Base-by-base conservation (phyloP, 176 grass and related monocot species). In the Miscanthus lutarioriparius region DNA sequence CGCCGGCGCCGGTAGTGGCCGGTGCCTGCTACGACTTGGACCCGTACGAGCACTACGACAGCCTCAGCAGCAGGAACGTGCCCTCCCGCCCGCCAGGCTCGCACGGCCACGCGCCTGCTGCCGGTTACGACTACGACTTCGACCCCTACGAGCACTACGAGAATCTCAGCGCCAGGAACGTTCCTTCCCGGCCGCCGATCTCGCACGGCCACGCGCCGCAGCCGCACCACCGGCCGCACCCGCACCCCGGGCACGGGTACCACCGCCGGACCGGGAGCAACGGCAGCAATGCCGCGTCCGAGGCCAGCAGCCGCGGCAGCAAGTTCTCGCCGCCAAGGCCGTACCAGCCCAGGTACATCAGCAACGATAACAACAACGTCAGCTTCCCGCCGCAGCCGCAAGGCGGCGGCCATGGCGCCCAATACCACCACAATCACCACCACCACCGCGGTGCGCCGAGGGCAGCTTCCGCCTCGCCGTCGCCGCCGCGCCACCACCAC, bases 1-100 rank as follows among this genome's bases (percentile, higher is more conserved):
- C 38, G 13, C 56, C 76, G 25, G n/a, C 22, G 37, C 20, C 27
- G 69, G 35, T 30, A 30, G 28, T 30, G 28, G 28, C 28, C 28
- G 28, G 28, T 30, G 28, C 28, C 9, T 72, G 47, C 64, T 62
- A 82, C 67, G 79, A 58, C 7, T 86, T 82, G 73, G 88, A 90
- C 35, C 88, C 88, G 8, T 86, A 90, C 79, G 84, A 90, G 43
- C 67, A 86, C 59, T 86, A 90, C 74, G 84, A 90, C 67, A 87
- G 79, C 84, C 74, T 87, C 0, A 79, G 88, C 77, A 48, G 82
- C 45, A 79, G 67, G 70, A 61, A n/a, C 22, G 82, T 17, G 70
- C 11, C 70, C 0, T 76, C 87, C 1, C 15, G 82, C 5, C 82
- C 63, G 48, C 20, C 76, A 7, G 85, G 82, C 82, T 85, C 76